Conservation (phyloP, 1,284 basidiomycete genomes). For the Exsudoporus floridanus region DNA sequence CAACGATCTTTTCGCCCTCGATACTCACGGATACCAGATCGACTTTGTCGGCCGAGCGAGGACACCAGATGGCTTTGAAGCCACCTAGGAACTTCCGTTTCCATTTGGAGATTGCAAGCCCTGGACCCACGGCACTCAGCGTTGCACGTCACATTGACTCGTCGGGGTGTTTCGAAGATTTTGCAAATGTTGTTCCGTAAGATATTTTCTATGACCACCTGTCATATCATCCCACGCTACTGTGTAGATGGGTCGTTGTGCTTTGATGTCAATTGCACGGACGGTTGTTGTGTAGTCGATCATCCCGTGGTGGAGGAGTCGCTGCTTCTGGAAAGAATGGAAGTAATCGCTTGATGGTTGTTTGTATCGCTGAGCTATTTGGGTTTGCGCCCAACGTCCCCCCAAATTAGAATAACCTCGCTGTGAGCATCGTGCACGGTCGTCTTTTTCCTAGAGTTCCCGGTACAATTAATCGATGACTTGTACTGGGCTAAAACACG, state of each 20-base stretch:
- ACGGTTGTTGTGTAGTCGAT: neutral
- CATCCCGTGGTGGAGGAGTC: neutral
- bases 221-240: neutral
- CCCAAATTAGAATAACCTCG: neutral
- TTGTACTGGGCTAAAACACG: neutral
- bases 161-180: neutral
- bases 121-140: constrained; percentile 4
- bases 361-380: constrained; percentile 12
- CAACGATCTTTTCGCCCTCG: constrained; percentile 15
- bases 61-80: constrained; percentile 21
- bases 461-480: constrained; percentile 9
- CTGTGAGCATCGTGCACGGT: neutral
- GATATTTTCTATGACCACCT: neutral
- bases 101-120: constrained; percentile 5
- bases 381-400: neutral
- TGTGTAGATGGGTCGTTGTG: neutral
- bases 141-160: neutral
- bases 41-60: constrained; percentile 24
- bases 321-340: neutral
- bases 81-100: neutral
- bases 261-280: neutral
- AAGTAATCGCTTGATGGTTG: constrained; percentile 20
- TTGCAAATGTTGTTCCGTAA: neutral
- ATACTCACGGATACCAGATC: constrained; percentile 30
- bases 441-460: constrained; percentile 3